Evolutionary conservation across 2,329 filamentous ascomycete species (phyloP), one percentile per base, ranked within the genome.

Genomic region (Exophiala dermatitidis): DNA sequence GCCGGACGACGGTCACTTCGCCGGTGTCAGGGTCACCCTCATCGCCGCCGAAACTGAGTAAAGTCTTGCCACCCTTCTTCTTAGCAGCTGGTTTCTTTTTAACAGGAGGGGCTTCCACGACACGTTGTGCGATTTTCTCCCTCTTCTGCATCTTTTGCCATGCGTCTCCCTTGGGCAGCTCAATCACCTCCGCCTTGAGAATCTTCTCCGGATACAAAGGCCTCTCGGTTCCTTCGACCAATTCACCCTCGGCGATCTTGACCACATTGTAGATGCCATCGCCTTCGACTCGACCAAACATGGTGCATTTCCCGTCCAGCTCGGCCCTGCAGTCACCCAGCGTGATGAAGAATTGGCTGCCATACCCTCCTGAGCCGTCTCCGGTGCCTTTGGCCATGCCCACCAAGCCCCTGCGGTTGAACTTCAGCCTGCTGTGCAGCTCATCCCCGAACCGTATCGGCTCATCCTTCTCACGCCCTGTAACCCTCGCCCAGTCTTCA

Each of bases 331-430:
- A 90, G 50, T 77, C 76, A 59, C 83, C 90, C 49, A 98, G 72
- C 0, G 93, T 97, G 57, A 98, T 84, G 74, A 98, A 98, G 76
- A 97, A 97, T 70, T 98, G 93, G 69, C 89, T 95, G 33, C 89
- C 88, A 72, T 97, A 97, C 43, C 90, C 85, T 57, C 87, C 85
- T 10, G 32, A 46, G 6, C 53, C 53, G 28, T 46, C 45, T 5
- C 60, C 60, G 48, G 73, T 71, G 38, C 70, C 71, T 69, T 97
- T 97, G 30, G 93, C 93, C 90, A 97, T 96, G n/a, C 88, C 93
- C 63, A 98, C 72, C 63, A 97, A 72, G 0, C 93, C 93, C 56
- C 93, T 79, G 45, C 93, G 79, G 64, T 94, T 97, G 76, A 93
- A 97, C 69, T 94, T 94, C 61, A 98, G 76, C 32, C 93, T 80